phyloP scores from a whole-genome alignment of 768 basidiomycete genomes.

The Podaxis sp. region DNA sequence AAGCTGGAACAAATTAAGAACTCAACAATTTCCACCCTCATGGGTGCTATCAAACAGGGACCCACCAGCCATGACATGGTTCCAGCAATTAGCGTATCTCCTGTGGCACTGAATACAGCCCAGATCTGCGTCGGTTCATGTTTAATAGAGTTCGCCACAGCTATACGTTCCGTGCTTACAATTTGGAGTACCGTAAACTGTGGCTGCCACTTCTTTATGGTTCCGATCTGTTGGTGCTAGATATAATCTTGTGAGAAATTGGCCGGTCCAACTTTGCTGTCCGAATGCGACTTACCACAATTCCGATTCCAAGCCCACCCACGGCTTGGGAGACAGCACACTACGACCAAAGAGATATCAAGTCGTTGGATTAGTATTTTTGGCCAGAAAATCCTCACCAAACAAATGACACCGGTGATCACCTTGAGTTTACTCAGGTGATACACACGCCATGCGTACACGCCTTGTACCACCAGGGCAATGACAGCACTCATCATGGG shows the following conservation, averaged over 20 bases:
- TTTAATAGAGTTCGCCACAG: neutral
- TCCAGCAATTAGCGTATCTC: conserved; percentile 7
- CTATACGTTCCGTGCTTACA: neutral
- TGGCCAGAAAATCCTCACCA: neutral
- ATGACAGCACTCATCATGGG: neutral
- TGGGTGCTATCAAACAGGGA: neutral
- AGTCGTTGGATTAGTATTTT: too few species aligned
- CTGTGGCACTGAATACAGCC: neutral
- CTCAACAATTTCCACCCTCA: neutral
- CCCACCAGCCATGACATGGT: conserved; percentile 3
- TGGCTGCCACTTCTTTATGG: conserved; percentile 1
- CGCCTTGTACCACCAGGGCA: neutral
- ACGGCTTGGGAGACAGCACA: neutral
- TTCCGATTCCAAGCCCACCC: conserved; percentile 6
- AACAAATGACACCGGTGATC: neutral
- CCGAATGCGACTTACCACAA: neutral
- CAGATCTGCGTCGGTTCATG: neutral
- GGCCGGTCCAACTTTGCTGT: neutral
- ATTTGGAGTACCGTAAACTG: neutral
- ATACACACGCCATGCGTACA: conserved; percentile 12
- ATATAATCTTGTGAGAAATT: neutral
- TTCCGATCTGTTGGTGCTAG: conserved; percentile 7
- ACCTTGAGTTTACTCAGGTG: neutral
- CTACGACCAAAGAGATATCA: neutral
- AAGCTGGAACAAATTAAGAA: neutral